Base-by-base conservation (phyloP, 129 eudicot genomes). In the Saposhnikovia divaricata region DNA sequence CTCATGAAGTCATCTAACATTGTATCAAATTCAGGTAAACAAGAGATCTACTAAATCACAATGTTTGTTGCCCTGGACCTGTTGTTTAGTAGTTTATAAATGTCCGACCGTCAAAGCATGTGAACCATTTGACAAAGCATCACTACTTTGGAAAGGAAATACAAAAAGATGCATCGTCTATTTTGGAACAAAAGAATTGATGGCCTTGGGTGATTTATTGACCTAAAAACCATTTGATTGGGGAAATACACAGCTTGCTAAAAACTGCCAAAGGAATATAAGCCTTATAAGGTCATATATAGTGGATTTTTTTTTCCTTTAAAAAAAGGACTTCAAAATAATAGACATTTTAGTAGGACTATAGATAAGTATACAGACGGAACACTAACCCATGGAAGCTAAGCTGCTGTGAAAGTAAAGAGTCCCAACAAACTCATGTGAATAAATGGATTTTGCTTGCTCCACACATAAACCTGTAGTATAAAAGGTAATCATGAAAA, bases 391-490 rank as follows among this genome's bases (percentile, higher is more conserved):
- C 97, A 92, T 85, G 98, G 98, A 77, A 94, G 87, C 82, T 94
- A 94, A 74, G 97, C 98, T 27, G 98, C 97, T n/a, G 98, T 94
- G 80, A 94, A 94, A 61, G 97, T 91, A 81, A 94, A 94, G 55
- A 94, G 93, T 75, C 98, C 98, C 91, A 94, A 80, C 85, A 94
- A 94, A 84, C 98, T 94, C 98, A 94, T 94, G 81, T 90, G 98
- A 82, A 94, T 90, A 80, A 27, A 91, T 0, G 98, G 98, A 85
- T 94, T 94, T 87, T 91, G 97, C 90, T 94, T 94, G 89, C 97
- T 94, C 98, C 98, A 91, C 10, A 94, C 98, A 84, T 94, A 94
- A 77, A 94, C 98, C 98, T 94, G 72, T 2, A 48, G 75, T 72
- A 28, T 14, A 37, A 59, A 43, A 5, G 63, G 45, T 55, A 69